Evolutionary conservation across 2,329 filamentous ascomycete genomes (phyloP), one percentile per base, ranked within the genome.

Genomic region (Penicillium thymicola): DNA sequence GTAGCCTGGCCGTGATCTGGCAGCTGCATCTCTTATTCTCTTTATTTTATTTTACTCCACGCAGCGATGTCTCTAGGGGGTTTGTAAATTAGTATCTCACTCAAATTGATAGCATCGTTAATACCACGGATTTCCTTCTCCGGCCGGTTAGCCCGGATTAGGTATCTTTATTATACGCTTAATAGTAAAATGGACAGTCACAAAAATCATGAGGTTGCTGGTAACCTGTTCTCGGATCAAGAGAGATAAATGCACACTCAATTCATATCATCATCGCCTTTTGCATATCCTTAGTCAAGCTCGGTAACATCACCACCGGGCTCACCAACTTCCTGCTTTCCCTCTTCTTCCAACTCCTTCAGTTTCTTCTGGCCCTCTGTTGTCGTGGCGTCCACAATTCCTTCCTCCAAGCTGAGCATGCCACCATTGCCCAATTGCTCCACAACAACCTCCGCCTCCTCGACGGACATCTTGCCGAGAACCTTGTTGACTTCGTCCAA

Each of bases 331-430:
- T 78, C 67, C 52, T 59, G 66, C 54, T 67, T 73, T 16, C 67
- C 81, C 61, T 83, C 78, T 27, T 82, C 81, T 72, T 91, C 87
- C 58, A 96, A 82, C 63, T 92, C 85, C 76, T 89, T 88, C 66
- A 93, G 80, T 70, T 87, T 86, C 72, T 87, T 84, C 78, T 88
- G 83, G 3, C 92, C 92, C 71, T 94, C 87, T 70, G 92, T 88
- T 2, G 93, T 96, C 44, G 92, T 99, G 1, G 92, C 90, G 76
- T 99, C 94, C 65, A 99, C 95, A 50, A 99, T 91, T 48, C 95
- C 87, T 70, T 96, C 87, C 72, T 97, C 92, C 49, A 99, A 74
- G 72, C 90, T 96, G 63, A 99, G 76, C 80, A 97, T 93, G 37
- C 90, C 90, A 16, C 91, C 91, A 77, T 94, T 83, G 30, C 90